phyloP scores from a whole-genome alignment of 345 rosid species.

The Citrus inodora region DNA sequence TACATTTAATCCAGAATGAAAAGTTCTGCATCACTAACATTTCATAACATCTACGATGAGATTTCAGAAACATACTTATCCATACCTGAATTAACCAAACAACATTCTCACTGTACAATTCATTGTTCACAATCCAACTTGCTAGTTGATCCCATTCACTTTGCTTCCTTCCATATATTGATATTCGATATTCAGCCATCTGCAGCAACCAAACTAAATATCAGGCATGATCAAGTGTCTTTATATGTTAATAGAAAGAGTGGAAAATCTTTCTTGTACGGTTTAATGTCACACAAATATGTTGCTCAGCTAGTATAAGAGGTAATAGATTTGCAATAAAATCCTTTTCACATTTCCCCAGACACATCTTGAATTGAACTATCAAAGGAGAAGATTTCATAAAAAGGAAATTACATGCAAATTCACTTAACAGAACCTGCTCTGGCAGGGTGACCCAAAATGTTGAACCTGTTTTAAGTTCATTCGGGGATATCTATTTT shows the following conservation, averaged over 20 bases:
- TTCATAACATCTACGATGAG: not conserved
- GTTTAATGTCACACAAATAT: not conserved
- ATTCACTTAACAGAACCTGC: not conserved
- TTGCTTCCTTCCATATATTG: conserved; percentile 97
- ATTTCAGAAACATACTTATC: not conserved
- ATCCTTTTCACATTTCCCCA: not conserved
- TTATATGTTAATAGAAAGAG: not conserved
- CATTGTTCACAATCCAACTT: conserved; percentile 99
- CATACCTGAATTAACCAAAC: conserved; percentile 99
- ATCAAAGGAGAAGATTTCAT: not conserved
- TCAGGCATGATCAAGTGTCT: not conserved
- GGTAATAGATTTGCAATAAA: not conserved
- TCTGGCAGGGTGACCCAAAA: not conserved
- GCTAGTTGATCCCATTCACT: conserved; percentile 99
- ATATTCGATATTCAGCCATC: conserved; percentile 99
- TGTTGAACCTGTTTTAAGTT: not conserved
- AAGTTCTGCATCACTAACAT: not conserved
- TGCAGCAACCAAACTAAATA: conserved; percentile 32
- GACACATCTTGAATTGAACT: not conserved
- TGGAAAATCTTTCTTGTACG: not conserved
- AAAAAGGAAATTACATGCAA: not conserved
- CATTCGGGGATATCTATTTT: not conserved
- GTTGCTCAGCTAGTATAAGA: not conserved
- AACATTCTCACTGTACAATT: conserved; percentile 90
- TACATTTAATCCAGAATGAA: not conserved